Percentiles rank a stretch among this genome's conserved stretches.
Conservation (phyloP, 306 rosid genomes). For the Dalbergia oliveri region DNA sequence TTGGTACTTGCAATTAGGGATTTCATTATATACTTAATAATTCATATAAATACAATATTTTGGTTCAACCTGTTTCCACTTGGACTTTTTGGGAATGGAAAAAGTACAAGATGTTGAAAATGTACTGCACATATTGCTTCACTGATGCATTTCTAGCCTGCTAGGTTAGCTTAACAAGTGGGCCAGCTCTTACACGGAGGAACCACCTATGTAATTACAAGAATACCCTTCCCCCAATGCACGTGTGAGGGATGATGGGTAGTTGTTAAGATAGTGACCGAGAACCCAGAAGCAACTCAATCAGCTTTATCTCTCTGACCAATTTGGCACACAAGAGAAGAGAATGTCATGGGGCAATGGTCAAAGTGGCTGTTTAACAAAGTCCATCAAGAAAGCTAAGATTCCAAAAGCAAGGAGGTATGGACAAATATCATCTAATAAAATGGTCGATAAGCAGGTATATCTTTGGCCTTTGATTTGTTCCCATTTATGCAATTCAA, state of each 20-base stretch:
- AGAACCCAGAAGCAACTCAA: background rate
- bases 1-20: conserved; percentile 57
- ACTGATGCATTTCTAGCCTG: conserved; percentile 28
- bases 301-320: conserved; percentile 37
- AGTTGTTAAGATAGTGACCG: background rate
- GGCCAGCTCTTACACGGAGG: conserved; percentile 39
- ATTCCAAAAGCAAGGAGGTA: conserved; percentile 63
- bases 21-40: conserved; percentile 48
- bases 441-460: conserved; percentile 36
- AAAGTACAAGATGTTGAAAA: conserved; percentile 52
- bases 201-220: conserved; percentile 41
- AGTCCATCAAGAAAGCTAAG: conserved; percentile 44
- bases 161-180: conserved; percentile 39
- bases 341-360: conserved; percentile 29
- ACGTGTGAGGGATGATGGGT: conserved; percentile 54
- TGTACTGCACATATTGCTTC: conserved; percentile 42
- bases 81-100: conserved; percentile 55
- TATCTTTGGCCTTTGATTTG: conserved; percentile 30
- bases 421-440: conserved; percentile 59
- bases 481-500: conserved; percentile 32
- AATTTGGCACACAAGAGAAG: conserved; percentile 39
- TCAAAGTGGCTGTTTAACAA: conserved; percentile 49
- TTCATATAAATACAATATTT: conserved; percentile 51
- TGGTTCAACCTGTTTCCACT: conserved; percentile 43
- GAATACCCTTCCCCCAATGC: conserved; percentile 35